Evolutionary conservation across 108 stramenopile species (phyloP).

Genomic region (Pseudonitzschia pungens): DNA sequence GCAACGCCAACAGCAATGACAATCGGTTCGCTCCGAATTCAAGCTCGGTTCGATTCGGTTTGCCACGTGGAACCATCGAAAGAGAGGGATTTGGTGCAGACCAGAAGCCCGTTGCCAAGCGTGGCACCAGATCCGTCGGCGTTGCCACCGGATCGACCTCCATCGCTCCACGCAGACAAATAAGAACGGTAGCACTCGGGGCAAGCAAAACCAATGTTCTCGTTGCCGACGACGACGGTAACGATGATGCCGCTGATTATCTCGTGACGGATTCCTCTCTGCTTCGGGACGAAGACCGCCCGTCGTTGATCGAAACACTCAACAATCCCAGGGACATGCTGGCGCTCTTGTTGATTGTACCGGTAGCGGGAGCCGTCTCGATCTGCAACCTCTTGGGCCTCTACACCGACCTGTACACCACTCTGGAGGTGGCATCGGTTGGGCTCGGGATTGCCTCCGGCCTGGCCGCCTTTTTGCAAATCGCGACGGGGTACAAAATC

Average conservation of each 20-base stretch:
- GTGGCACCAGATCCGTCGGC: too few species aligned
- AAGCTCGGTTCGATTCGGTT: too few species aligned
- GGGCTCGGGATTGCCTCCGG: neutral
- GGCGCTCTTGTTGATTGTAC: neutral
- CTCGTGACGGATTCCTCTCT: conserved; percentile 1
- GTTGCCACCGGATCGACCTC: too few species aligned
- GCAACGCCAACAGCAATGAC: too few species aligned
- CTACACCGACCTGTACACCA: neutral
- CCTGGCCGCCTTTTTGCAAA: neutral
- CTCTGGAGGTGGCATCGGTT: neutral
- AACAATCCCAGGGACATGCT: conserved; percentile 3
- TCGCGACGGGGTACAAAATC: conserved; percentile 11
- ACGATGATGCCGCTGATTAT: too few species aligned
- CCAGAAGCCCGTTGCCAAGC: too few species aligned
- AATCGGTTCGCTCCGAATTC: too few species aligned
- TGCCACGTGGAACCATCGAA: too few species aligned
- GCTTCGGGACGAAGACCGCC: conserved; percentile 11
- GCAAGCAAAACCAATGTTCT: neutral
- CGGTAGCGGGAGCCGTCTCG: conserved; percentile 8
- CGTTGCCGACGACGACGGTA: neutral
- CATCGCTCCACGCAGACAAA: neutral
- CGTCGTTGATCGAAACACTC: neutral
- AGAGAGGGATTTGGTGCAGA: too few species aligned
- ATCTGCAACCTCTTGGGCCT: neutral
- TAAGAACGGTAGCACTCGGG: neutral